phyloP scores from a whole-genome alignment of 2,329 filamentous ascomycete genomes.

The Aspergillus brunneoviolaceus region DNA sequence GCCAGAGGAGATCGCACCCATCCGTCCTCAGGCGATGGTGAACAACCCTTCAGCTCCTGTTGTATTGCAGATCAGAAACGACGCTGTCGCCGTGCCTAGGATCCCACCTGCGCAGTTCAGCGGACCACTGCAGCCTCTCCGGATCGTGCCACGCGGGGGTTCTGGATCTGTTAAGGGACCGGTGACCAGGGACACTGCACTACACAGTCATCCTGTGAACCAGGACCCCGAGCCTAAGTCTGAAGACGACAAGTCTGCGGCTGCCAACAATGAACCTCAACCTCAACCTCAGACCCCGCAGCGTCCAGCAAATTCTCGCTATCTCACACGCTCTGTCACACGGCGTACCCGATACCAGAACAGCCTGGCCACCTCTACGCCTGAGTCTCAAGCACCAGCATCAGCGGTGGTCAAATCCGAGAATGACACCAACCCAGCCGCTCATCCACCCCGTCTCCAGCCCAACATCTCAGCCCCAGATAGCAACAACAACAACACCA shows the following conservation, averaged over 20 bases:
- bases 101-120: constrained; percentile 25
- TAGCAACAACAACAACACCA: not conserved
- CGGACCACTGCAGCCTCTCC: constrained; percentile 16
- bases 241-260: not conserved
- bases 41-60: constrained; percentile 9
- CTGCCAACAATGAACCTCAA: not conserved
- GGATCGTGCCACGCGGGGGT: not conserved
- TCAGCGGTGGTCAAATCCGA: not conserved
- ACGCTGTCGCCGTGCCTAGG: constrained; percentile 18
- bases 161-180: not conserved
- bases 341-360: not conserved
- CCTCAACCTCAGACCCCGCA: not conserved
- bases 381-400: not conserved
- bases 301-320: not conserved
- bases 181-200: not conserved
- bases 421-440: not conserved
- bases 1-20: constrained; percentile 22
- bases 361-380: not conserved
- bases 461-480: not conserved
- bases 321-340: not conserved
- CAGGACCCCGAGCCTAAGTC: not conserved
- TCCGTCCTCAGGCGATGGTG: constrained; percentile 9
- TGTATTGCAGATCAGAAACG: constrained; percentile 22
- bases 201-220: not conserved
- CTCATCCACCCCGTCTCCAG: not conserved